Evolutionary conservation across 2,329 filamentous ascomycete species (phyloP).

Genomic region (Aspergillus texensis): DNA sequence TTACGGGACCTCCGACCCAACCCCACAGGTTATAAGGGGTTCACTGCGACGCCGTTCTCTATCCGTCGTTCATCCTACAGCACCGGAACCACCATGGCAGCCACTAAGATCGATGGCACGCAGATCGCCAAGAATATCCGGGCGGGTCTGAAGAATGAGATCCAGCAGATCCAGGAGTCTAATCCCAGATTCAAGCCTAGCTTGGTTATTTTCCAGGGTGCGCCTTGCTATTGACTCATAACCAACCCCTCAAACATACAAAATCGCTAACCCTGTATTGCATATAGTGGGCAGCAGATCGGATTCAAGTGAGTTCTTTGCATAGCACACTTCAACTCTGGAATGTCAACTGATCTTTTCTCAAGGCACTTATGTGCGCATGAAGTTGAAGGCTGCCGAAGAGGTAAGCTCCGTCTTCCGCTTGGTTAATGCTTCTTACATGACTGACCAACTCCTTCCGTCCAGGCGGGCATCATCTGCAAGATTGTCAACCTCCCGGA

Average conservation of each 20-base stretch:
- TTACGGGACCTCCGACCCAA: constrained; percentile 15
- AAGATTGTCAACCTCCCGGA: constrained; percentile 83
- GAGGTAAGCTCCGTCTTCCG: constrained; percentile 62
- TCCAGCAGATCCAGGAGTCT: constrained; percentile 74
- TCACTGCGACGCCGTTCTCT: constrained; percentile 21
- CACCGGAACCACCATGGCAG: constrained; percentile 71
- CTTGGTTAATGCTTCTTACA: neutral
- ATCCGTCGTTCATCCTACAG: constrained; percentile 49
- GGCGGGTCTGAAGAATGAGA: constrained; percentile 76
- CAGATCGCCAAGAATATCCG: constrained; percentile 92
- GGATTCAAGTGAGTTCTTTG: constrained; percentile 73
- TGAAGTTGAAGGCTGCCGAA: constrained; percentile 96
- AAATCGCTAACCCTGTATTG: constrained; percentile 11
- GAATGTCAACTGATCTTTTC: constrained; percentile 26
- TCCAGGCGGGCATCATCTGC: constrained; percentile 85
- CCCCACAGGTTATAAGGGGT: constrained; percentile 20
- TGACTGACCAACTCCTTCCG: constrained; percentile 6
- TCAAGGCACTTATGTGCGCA: constrained; percentile 93
- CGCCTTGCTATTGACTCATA: constrained; percentile 25
- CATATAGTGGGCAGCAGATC: constrained; percentile 80
- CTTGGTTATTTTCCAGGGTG: constrained; percentile 93
- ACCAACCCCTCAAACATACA: neutral
- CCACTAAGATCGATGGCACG: constrained; percentile 91
- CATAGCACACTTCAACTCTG: constrained; percentile 5
- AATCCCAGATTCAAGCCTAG: constrained; percentile 89